Conservation (phyloP, 805 yeast species). For the Wickerhamiella bombiphila region DNA sequence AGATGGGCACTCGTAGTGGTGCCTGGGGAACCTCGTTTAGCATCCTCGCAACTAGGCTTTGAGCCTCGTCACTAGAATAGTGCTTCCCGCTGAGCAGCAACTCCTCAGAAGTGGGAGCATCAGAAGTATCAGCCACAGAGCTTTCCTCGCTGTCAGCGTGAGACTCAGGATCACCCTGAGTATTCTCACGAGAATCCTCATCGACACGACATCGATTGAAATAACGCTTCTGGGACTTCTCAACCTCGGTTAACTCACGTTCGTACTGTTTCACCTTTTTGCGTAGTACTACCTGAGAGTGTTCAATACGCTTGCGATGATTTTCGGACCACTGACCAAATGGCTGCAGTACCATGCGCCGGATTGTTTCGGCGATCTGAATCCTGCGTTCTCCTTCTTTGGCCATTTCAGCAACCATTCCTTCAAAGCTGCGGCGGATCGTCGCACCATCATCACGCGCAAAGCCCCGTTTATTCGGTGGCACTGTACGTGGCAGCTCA, state of each 20-base stretch:
- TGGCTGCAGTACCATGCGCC: conserved; percentile 48
- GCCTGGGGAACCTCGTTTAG: conserved; percentile 37
- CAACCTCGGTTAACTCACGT: conserved; percentile 34
- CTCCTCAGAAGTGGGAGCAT: conserved; percentile 15
- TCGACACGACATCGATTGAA: conserved; percentile 63
- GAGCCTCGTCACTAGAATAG: conserved; percentile 28
- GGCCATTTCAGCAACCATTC: conserved; percentile 38
- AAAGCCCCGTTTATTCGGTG: conserved; percentile 29
- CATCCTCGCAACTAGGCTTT: conserved; percentile 30
- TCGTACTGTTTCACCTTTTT: conserved; percentile 40
- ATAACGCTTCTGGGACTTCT: conserved; percentile 46
- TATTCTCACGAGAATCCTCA: conserved; percentile 32
- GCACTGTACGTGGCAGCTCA: conserved; percentile 26
- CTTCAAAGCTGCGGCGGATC: conserved; percentile 46
- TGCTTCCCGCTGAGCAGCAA: conserved; percentile 21
- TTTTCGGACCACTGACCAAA: conserved; percentile 62
- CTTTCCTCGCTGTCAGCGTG: neutral
- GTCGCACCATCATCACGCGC: conserved; percentile 51
- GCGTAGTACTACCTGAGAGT: conserved; percentile 39
- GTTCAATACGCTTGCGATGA: conserved; percentile 51
- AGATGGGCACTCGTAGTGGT: conserved; percentile 47
- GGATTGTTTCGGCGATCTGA: conserved; percentile 47
- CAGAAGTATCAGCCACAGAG: neutral
- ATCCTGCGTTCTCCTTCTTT: conserved; percentile 46
- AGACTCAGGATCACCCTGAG: neutral